Conservation (phyloP, 2,329 filamentous ascomycete genomes). For the Verticillium longisporum region DNA sequence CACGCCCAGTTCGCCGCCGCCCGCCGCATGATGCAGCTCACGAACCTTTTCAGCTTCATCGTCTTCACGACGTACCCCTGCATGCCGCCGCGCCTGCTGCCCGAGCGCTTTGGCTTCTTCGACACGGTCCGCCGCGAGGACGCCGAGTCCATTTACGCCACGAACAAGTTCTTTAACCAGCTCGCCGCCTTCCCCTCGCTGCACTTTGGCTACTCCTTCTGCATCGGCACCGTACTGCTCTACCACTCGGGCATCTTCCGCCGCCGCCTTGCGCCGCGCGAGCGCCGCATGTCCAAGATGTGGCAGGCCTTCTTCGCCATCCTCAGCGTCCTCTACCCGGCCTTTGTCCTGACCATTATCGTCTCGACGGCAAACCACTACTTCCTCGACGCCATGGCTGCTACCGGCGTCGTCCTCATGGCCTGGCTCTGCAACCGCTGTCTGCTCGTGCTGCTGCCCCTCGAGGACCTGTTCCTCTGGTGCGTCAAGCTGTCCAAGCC, state of each 20-base stretch:
- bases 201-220: conserved; percentile 50
- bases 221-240: conserved; percentile 44
- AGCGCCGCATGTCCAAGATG: conserved; percentile 20
- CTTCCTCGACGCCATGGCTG: conserved; percentile 60
- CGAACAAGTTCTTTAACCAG: conserved; percentile 50
- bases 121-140: conserved; percentile 49
- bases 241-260: conserved; percentile 43
- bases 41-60: conserved; percentile 53
- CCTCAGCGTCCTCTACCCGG: conserved; percentile 44
- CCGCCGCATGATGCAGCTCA: conserved; percentile 43
- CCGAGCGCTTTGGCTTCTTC: conserved; percentile 52
- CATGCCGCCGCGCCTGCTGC: conserved; percentile 57
- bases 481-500: conserved; percentile 58
- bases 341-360: conserved; percentile 48
- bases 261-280: conserved; percentile 18
- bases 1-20: conserved; percentile 26
- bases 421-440: conserved; percentile 47
- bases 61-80: conserved; percentile 58
- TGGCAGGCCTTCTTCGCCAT: conserved; percentile 18
- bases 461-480: conserved; percentile 62
- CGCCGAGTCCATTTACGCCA: conserved; percentile 59
- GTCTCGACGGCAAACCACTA: conserved; percentile 58
- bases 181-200: conserved; percentile 52
- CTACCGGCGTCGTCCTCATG: conserved; percentile 51
- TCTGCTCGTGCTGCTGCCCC: conserved; percentile 51